A percentile compares a stretch with the other conserved stretches of the same genome.
These are phyloP conservation scores for Diplodia corticola DNA, from an alignment of 2,329 filamentous ascomycete species.

Conservation along the genomic window DNA sequence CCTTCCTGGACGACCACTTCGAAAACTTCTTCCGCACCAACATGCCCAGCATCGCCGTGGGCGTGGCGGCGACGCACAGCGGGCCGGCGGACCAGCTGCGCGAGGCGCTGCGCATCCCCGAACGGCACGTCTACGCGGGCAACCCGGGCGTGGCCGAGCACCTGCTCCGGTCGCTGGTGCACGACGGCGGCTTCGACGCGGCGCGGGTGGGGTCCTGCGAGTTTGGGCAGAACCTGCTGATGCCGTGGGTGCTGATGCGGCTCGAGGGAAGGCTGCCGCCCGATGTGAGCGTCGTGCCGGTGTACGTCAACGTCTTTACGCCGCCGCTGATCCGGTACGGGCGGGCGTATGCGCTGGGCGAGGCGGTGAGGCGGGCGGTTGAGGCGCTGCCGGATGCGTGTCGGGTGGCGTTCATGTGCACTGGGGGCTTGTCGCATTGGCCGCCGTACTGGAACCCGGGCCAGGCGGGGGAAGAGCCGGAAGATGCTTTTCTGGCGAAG, in stretches of 20 bases:
- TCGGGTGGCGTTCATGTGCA: slow-evolving; percentile 23
- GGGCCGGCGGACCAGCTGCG: slow-evolving; percentile 36
- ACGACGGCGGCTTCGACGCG: slow-evolving; percentile 32
- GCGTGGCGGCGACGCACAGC: slow-evolving; percentile 30
- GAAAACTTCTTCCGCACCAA: slow-evolving; percentile 36
- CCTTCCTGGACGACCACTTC: slow-evolving; percentile 37
- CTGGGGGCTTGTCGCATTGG: slow-evolving; percentile 32
- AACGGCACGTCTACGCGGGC: slow-evolving; percentile 32
- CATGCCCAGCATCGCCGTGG: slow-evolving; percentile 33
- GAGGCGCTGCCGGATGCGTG: slow-evolving; percentile 16
- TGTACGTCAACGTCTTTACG: slow-evolving; percentile 36
- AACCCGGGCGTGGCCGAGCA: slow-evolving; percentile 32
- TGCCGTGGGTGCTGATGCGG: slow-evolving; percentile 36
- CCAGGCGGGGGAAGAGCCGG: slow-evolving; percentile 31
- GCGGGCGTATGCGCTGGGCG: slow-evolving; percentile 34
- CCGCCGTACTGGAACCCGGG: slow-evolving; percentile 34
- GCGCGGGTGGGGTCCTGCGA: slow-evolving; percentile 30
- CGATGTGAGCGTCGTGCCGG: slow-evolving; percentile 31
- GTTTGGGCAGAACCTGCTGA: slow-evolving; percentile 35
- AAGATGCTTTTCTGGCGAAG: slow-evolving; percentile 32
- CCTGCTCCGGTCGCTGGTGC: slow-evolving; percentile 28
- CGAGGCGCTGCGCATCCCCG: slow-evolving; percentile 26
- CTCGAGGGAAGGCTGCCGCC: slow-evolving; percentile 19
- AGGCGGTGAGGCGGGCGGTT: slow-evolving; percentile 30
- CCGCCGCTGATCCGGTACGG: slow-evolving; percentile 34